phyloP scores from a whole-genome alignment of 805 yeast genomes.

The Cyberlindnera misumaiensis region DNA sequence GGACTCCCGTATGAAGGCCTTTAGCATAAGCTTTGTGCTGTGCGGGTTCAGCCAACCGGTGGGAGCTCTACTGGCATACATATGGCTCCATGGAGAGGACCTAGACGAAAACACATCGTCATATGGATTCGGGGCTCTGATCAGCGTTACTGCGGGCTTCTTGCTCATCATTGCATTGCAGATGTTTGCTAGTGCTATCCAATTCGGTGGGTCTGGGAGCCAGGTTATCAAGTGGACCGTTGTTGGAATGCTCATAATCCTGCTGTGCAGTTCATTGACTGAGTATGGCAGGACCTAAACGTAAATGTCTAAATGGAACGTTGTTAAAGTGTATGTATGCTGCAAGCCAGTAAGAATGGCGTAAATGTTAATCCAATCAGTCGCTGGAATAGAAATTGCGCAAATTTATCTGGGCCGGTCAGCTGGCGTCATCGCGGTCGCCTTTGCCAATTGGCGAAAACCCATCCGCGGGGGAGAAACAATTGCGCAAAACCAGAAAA shows the following conservation, averaged over 20 bases:
- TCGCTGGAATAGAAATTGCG: too few relatives aligned
- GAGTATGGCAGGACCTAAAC: constrained; percentile 4
- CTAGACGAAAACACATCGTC: constrained; percentile 27
- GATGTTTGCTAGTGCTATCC: constrained; percentile 78
- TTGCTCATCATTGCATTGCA: constrained; percentile 74
- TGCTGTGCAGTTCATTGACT: constrained; percentile 36
- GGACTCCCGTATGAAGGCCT: constrained; percentile 52
- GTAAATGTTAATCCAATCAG: too few relatives aligned
- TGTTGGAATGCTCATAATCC: constrained; percentile 52
- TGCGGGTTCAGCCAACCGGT: constrained; percentile 87
- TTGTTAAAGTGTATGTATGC: too few relatives aligned
- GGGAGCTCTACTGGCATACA: constrained; percentile 73
- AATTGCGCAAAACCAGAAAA: too few relatives aligned
- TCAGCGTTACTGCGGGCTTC: constrained; percentile 79
- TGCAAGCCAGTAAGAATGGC: too few relatives aligned
- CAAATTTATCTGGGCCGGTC: too few relatives aligned
- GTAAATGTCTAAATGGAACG: too few relatives aligned
- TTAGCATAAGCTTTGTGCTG: constrained; percentile 54
- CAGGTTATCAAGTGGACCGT: constrained; percentile 54
- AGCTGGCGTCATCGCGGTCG: too few relatives aligned
- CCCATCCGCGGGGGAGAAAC: too few relatives aligned
- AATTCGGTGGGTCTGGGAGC: constrained; percentile 68
- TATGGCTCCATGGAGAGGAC: constrained; percentile 35
- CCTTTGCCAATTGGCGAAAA: too few relatives aligned
- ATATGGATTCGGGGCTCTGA: constrained; percentile 51